Evolutionary conservation across 805 yeast genomes (phyloP).

Genomic region (Zygosaccharomyces siamensis): DNA sequence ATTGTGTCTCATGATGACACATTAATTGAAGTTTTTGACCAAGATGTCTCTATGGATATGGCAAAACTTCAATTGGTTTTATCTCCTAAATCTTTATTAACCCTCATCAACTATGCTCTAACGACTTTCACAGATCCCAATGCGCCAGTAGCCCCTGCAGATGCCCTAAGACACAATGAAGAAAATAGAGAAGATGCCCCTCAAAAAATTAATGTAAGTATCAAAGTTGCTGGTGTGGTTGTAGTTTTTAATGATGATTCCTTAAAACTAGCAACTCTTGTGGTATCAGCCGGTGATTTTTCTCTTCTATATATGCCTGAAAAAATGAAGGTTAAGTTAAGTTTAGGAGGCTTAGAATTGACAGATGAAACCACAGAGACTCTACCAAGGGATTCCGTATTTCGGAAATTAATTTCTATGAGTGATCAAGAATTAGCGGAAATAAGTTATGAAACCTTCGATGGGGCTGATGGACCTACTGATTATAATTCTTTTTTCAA

Average conservation of each 20-base stretch:
- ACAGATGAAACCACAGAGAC: constrained; percentile 72
- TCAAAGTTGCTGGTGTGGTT: constrained; percentile 68
- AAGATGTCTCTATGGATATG: constrained; percentile 62
- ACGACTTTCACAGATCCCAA: constrained; percentile 85
- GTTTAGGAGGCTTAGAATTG: constrained; percentile 71
- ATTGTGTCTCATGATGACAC: constrained; percentile 49
- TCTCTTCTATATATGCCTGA: constrained; percentile 66
- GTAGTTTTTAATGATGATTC: constrained; percentile 79
- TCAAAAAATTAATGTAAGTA: constrained; percentile 63
- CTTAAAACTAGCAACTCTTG: constrained; percentile 70
- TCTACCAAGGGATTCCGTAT: constrained; percentile 51
- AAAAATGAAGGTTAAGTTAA: constrained; percentile 64
- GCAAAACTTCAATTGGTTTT: constrained; percentile 74
- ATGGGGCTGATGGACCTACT: constrained; percentile 44
- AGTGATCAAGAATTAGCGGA: constrained; percentile 76
- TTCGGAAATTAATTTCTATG: constrained; percentile 67
- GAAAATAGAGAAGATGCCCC: constrained; percentile 58
- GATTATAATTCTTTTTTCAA: constrained; percentile 39
- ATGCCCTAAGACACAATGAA: constrained; percentile 62
- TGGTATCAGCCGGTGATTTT: constrained; percentile 68
- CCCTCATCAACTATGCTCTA: constrained; percentile 72
- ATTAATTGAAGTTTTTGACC: constrained; percentile 66
- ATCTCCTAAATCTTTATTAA: constrained; percentile 71
- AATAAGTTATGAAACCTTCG: constrained; percentile 77
- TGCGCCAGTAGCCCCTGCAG: constrained; percentile 64